A percentile compares a stretch with the other conserved stretches of the same genome.
phyloP scores from a whole-genome alignment of 345 rosid genomes.

The Rubroshorea leprosula region DNA sequence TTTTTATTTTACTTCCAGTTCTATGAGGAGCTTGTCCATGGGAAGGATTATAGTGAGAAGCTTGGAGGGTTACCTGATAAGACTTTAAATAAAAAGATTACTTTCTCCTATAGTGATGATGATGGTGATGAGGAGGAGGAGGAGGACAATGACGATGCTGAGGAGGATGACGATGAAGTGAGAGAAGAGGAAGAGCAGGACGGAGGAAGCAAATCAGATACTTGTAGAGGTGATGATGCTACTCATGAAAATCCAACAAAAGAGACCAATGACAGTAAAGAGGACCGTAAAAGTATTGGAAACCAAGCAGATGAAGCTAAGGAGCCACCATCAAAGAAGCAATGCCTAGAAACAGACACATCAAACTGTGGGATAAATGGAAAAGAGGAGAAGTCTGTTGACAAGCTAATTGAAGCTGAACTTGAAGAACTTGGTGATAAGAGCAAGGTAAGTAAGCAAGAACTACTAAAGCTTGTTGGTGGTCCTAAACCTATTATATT shows the following conservation, averaged over 20 bases:
- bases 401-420: constrained; percentile 89
- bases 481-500: too few relatives aligned
- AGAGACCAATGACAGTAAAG: constrained; percentile 23
- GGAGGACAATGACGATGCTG: constrained; percentile 27
- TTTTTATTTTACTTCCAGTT: constrained; percentile 46
- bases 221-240: constrained; percentile 18
- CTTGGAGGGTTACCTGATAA: constrained; percentile 35
- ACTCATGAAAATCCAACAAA: constrained; percentile 23
- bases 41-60: constrained; percentile 33
- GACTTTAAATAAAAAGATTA: constrained; percentile 73
- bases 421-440: constrained; percentile 87
- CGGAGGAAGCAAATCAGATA: constrained; percentile 24
- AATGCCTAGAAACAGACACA: constrained; percentile 40
- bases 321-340: constrained; percentile 70
- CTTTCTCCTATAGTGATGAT: constrained; percentile 58
- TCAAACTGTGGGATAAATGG: constrained; percentile 24
- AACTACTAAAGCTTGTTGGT: too few relatives aligned
- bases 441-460: constrained; percentile 56
- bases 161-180: constrained; percentile 23
- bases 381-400: constrained; percentile 63
- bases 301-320: too few relatives aligned
- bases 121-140: constrained; percentile 64
- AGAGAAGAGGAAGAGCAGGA: constrained; percentile 24
- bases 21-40: constrained; percentile 68
- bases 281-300: constrained; percentile 23